Conservation (phyloP, 1,284 basidiomycete genomes). For the Tylopilus sp. region DNA sequence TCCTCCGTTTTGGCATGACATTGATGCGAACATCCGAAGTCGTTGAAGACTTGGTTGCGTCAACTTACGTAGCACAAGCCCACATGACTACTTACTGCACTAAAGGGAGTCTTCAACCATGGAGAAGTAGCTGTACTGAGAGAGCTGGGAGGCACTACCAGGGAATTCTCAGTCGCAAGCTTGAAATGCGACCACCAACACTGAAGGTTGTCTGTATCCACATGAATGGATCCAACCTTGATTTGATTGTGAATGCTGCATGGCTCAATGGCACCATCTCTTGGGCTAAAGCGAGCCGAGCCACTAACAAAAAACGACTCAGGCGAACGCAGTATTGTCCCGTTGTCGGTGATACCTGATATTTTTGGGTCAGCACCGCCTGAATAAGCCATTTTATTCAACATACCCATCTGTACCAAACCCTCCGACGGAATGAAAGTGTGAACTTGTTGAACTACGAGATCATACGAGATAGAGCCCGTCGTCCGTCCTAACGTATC, state of each 20-base stretch:
- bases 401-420: constrained; percentile 31
- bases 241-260: constrained; percentile 53
- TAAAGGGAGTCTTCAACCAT: constrained; percentile 34
- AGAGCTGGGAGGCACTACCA: constrained; percentile 21
- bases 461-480: constrained; percentile 50
- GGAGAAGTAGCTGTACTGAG: constrained; percentile 18
- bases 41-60: constrained; percentile 21
- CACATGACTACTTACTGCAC: constrained; percentile 22
- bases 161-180: constrained; percentile 4
- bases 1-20: constrained; percentile 16
- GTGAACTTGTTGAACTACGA: constrained; percentile 50
- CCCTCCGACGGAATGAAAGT: constrained; percentile 38
- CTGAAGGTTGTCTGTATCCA: constrained; percentile 45
- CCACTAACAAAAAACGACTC: constrained; percentile 46
- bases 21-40: constrained; percentile 15
- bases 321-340: constrained; percentile 46
- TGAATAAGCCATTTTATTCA: background rate
- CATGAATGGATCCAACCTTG: constrained; percentile 45
- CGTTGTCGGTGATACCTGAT: constrained; percentile 20
- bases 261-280: constrained; percentile 51
- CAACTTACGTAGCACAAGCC: background rate
- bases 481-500: constrained; percentile 63
- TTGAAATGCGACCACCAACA: constrained; percentile 21
- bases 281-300: constrained; percentile 59
- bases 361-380: constrained; percentile 6